A percentile compares a stretch with the other conserved stretches of the same genome.
Evolutionary conservation across 2,329 filamentous ascomycete species (phyloP).

Genomic region (Penicillium sp.): DNA sequence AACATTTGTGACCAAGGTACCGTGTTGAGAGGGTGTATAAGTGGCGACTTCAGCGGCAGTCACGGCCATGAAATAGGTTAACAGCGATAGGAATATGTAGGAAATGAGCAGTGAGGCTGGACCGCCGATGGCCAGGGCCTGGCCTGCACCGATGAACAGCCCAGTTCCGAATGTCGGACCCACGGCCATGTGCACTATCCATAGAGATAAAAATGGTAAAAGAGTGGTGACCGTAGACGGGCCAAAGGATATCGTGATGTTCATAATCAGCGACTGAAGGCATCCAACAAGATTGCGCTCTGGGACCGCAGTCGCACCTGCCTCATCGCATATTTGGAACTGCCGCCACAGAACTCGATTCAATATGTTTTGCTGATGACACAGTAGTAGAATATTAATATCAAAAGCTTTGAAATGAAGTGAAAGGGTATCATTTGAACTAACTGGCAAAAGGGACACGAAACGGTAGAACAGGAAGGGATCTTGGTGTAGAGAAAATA

Average conservation of each 20-base stretch:
- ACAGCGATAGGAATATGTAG: conserved; percentile 49
- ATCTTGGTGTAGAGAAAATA: background rate
- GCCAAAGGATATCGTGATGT: background rate
- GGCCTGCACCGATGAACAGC: conserved; percentile 55
- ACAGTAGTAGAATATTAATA: background rate
- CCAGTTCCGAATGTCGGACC: conserved; percentile 58
- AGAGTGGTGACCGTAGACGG: conserved; percentile 2
- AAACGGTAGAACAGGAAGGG: background rate
- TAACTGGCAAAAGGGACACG: background rate
- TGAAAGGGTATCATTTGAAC: conserved; percentile 23
- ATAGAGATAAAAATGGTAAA: conserved; percentile 20
- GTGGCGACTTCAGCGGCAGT: conserved; percentile 40
- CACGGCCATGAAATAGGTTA: conserved; percentile 50
- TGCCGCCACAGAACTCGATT: too few relatives aligned
- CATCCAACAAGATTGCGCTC: background rate
- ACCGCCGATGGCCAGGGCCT: conserved; percentile 52
- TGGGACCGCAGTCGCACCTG: conserved; percentile 12
- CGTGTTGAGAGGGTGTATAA: conserved; percentile 38
- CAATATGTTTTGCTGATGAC: background rate
- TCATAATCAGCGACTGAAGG: background rate
- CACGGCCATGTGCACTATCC: conserved; percentile 47
- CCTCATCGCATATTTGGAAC: background rate
- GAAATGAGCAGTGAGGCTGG: conserved; percentile 53
- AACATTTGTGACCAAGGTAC: conserved; percentile 41
- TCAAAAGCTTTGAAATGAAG: background rate